Conservation (phyloP, 2,329 filamentous ascomycete species). For the Pseudogymnoascus verrucosus region DNA sequence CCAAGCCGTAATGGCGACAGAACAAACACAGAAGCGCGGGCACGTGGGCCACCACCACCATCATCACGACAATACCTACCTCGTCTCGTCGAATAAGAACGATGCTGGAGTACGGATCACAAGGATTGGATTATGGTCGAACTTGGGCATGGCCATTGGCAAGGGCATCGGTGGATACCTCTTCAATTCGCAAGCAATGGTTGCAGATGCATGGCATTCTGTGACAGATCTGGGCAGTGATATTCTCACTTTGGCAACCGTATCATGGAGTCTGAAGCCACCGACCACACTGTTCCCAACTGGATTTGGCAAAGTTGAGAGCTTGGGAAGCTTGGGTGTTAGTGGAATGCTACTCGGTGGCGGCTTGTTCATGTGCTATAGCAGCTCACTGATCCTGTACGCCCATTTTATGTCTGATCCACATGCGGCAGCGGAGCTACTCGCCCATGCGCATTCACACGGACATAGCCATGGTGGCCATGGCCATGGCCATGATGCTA, state of each 20-base stretch:
- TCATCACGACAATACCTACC: constrained; percentile 77
- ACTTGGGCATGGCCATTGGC: constrained; percentile 85
- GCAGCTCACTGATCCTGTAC: constrained; percentile 62
- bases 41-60: constrained; percentile 57
- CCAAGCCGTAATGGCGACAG: constrained; percentile 23
- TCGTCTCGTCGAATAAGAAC: constrained; percentile 74
- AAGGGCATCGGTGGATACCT: constrained; percentile 89
- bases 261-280: constrained; percentile 84
- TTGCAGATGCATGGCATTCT: constrained; percentile 92
- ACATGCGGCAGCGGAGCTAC: constrained; percentile 42
- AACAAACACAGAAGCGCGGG: constrained; percentile 26
- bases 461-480: constrained; percentile 54
- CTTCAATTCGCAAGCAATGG: constrained; percentile 90
- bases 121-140: constrained; percentile 77
- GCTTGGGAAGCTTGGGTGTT: constrained; percentile 84
- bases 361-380: constrained; percentile 85
- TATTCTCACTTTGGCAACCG: constrained; percentile 85
- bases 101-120: constrained; percentile 95
- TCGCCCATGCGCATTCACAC: constrained; percentile 52
- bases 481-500: constrained; percentile 54
- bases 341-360: constrained; percentile 84
- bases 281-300: constrained; percentile 77
- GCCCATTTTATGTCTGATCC: constrained; percentile 64
- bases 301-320: constrained; percentile 97
- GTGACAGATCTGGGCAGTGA: constrained; percentile 93